Percentiles rank a stretch among this genome's conserved stretches.
These are phyloP conservation scores for Allium sativum DNA, from an alignment of 106 monocot species.

Conservation along the genomic window DNA sequence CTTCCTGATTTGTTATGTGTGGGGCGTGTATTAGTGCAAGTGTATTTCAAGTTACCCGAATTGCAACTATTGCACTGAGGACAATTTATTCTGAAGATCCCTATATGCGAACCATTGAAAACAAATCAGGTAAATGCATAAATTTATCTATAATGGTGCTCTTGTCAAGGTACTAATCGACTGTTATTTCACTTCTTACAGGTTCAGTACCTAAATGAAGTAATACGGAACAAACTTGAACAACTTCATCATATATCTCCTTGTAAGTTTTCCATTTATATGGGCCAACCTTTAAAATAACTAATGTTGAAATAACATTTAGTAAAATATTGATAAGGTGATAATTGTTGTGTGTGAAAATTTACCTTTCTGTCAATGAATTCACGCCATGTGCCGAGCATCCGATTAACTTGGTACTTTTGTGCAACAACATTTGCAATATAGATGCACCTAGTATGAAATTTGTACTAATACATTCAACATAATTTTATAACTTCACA, in stretches of 20 bases:
- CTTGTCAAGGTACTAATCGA: background rate
- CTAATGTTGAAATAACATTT: background rate
- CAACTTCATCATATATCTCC: conserved; percentile 67
- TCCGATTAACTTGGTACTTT: conserved; percentile 53
- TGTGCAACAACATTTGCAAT: conserved; percentile 44
- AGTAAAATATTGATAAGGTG: background rate
- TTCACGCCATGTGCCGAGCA: conserved; percentile 96
- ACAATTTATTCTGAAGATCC: conserved; percentile 92
- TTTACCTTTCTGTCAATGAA: conserved; percentile 57
- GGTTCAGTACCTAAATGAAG: conserved; percentile 51
- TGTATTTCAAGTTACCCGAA: conserved; percentile 39
- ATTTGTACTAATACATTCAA: too few species aligned
- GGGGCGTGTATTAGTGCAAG: too few species aligned
- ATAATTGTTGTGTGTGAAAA: background rate
- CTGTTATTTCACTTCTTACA: conserved; percentile 21
- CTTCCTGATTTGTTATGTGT: too few species aligned
- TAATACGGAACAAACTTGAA: conserved; percentile 70
- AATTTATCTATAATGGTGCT: background rate
- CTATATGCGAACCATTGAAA: conserved; percentile 57
- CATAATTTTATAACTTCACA: too few species aligned
- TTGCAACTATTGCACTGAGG: conserved; percentile 81
- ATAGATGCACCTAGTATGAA: background rate
- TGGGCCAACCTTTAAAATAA: conserved; percentile 37
- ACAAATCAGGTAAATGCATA: background rate
- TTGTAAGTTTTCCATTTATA: conserved; percentile 86